Evolutionary conservation across 2,329 filamentous ascomycete genomes (phyloP), one percentile per base, ranked within the genome.

Genomic region (Lasiodiplodia hormozganensis): DNA sequence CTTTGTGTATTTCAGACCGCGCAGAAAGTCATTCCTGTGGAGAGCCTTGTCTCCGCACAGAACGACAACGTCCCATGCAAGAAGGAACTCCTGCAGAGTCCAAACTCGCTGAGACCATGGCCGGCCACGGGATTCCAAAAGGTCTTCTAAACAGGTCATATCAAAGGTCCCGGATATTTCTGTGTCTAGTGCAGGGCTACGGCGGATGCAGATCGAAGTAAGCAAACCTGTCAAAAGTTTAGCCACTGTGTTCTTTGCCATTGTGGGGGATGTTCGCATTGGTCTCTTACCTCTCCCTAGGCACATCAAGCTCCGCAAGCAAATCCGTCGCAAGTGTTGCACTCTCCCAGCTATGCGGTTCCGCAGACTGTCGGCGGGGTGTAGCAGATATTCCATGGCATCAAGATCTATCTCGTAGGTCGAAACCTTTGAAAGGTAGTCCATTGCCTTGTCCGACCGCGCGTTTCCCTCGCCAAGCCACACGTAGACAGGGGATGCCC

Each of bases 401-500:
- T 52, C n/a, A 8, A 52, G 21, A 14, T 25, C 14, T 4, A 6
- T 5, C 2, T 52, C 49, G 49, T 52, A 52, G 12, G 8, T 18
- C 1, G 49, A 52, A 8, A 14, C 49, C 10, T 14, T 10, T 25
- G 49, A 52, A 4, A 52, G 49, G 23, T 52, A 52, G 23, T 52
- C 49, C 21, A 52, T 14, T 25, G 49, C 49, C 49, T 28, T 52
- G 23, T 52, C 21, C 7, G 49, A 52, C n/a, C 12, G 21, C 4
- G 12, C 21, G 12, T 52, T 52, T 25, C 49, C 57, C 34, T 43
- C 10, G 2, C 71, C 70, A 6, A 72, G 64, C 71, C 70, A 72
- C 2, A 70, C 52, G 3, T 70, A 18, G 1, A 69, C 68, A 0
- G 38, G 38, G 7, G 16, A 23, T 1, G 70, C 71, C 23, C 54